phyloP scores from a whole-genome alignment of 2,329 filamentous ascomycete genomes.

The Meredithiella fracta region DNA sequence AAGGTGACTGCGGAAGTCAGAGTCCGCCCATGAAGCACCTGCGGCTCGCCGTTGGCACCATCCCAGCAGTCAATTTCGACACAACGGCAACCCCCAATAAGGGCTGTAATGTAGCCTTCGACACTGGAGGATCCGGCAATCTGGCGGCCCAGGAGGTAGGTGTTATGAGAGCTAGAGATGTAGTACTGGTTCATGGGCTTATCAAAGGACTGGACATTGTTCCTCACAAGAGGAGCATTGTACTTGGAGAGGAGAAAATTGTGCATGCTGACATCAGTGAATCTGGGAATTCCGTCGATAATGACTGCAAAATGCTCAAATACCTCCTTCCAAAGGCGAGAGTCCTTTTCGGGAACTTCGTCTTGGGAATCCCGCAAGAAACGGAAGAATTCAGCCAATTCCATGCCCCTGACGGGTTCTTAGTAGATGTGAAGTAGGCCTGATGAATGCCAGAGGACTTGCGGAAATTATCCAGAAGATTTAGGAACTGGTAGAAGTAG shows the following conservation, averaged over 20 bases:
- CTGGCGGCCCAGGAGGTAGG: constrained; percentile 83
- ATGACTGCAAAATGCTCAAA: constrained; percentile 48
- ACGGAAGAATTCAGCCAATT: constrained; percentile 51
- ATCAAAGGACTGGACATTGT: constrained; percentile 49
- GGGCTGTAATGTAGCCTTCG: constrained; percentile 81
- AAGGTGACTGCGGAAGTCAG: constrained; percentile 82
- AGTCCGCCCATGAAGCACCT: constrained; percentile 81
- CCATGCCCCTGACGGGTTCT: constrained; percentile 41
- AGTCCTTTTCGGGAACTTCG: constrained; percentile 50
- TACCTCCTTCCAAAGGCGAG: constrained; percentile 47
- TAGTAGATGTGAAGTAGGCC: constrained; percentile 40
- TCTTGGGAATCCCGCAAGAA: constrained; percentile 63
- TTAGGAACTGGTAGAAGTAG: constrained; percentile 64
- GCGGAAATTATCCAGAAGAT: constrained; percentile 59
- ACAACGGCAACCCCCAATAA: constrained; percentile 80
- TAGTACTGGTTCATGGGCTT: constrained; percentile 91
- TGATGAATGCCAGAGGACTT: constrained; percentile 1
- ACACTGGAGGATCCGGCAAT: constrained; percentile 80
- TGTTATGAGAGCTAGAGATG: constrained; percentile 97
- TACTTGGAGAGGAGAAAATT: constrained; percentile 58
- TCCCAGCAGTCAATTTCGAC: constrained; percentile 99
- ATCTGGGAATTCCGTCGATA: constrained; percentile 24
- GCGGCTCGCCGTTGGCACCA: constrained; percentile 68
- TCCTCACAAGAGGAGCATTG: constrained; percentile 51
- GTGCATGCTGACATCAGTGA: constrained; percentile 64